Evolutionary conservation across 441 rosid species (phyloP), one percentile per base, ranked within the genome.

Genomic region (Gossypium laxum): DNA sequence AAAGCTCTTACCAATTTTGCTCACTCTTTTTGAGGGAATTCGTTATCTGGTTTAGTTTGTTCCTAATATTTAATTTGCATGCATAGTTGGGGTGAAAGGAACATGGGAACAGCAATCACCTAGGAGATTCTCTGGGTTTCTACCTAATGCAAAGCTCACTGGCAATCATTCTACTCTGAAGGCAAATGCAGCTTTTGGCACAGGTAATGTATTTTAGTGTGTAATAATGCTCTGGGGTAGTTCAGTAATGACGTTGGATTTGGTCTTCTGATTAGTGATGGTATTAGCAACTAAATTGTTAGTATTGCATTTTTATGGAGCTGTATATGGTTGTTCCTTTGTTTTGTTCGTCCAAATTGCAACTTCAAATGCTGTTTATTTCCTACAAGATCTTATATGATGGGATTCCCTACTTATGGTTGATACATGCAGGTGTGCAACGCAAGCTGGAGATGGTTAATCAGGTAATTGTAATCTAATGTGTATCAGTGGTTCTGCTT

Each of bases 371-470:
- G 6, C 34, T 30, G 34, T 30, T 30, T 30, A 30, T 4, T 30
- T 30, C 34, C 1, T 19, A 19, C 19, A 34, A 38, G 5, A 19
- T 64, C 10, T 21, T 19, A n/a, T 45, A 21, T 1, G 11, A 4
- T 24, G 38, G 18, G 58, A 15, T 58, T 38, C 47, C 47, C 58
- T 55, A 41, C 47, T 12, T 22, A 70, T 10, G 5, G 6, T 24
- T 34, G 71, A 3, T 72, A 59, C 26, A 59, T 71, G 58, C 84
- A 89, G 90, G 89, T 51, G 90, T 78, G 57, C 97, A 88, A 56
- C 85, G 82, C 52, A 90, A 85, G 83, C 73, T 82, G 77, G 86
- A 89, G 52, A 69, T 88, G 85, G 84, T 72, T 56, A 83, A 79
- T 75, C 85, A 85, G 91, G 91, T 84, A 71, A 73, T 69, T 50